Evolutionary conservation across 2,329 filamentous ascomycete genomes (phyloP).

Genomic region (Allantophomopsis lycopodina): DNA sequence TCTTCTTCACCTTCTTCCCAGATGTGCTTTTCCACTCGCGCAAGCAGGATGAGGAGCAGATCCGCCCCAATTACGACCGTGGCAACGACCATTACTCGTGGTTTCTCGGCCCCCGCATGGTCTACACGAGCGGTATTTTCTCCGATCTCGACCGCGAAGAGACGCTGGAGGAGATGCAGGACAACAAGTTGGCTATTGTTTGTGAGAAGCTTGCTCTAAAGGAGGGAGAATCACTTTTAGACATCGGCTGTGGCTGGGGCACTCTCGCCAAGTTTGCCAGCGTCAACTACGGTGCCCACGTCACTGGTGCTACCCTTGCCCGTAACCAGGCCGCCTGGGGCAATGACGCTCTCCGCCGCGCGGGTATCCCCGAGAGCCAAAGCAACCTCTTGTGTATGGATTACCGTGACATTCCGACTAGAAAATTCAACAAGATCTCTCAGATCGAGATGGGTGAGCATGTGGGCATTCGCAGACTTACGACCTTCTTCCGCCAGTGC

Average conservation of each 20-base stretch:
- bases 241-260: constrained; percentile 58
- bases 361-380: constrained; percentile 47
- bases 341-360: constrained; percentile 47
- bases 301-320: constrained; percentile 60
- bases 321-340: constrained; percentile 62
- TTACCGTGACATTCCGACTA: constrained; percentile 46
- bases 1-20: constrained; percentile 14
- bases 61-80: constrained; percentile 18
- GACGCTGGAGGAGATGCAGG: constrained; percentile 18
- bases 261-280: constrained; percentile 59
- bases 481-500: constrained; percentile 47
- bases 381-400: constrained; percentile 55
- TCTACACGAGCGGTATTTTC: constrained; percentile 20
- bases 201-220: constrained; percentile 54
- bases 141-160: constrained; percentile 15
- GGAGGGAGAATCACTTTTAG: constrained; percentile 45
- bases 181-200: constrained; percentile 48
- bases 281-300: constrained; percentile 59
- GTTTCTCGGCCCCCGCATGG: constrained; percentile 21
- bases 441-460: constrained; percentile 65
- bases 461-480: constrained; percentile 55
- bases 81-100: constrained; percentile 19
- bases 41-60: constrained; percentile 18
- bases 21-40: constrained; percentile 17
- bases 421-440: constrained; percentile 56